Conservation (phyloP, 2,329 filamentous ascomycete species). For the Ophiocordyceps camponoti-leonardi region DNA sequence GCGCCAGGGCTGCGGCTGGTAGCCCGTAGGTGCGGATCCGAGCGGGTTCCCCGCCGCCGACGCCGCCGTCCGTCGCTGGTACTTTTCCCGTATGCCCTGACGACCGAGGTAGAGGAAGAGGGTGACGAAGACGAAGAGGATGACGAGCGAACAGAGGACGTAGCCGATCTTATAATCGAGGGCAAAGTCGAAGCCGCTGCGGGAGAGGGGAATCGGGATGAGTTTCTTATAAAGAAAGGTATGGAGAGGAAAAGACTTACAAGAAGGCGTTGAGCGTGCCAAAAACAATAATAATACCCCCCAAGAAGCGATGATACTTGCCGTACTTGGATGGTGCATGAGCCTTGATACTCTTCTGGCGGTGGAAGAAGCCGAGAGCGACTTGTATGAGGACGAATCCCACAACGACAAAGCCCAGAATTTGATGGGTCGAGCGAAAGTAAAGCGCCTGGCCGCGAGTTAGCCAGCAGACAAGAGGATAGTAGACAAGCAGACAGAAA, state of each 20-base stretch:
- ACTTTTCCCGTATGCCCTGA: slow-evolving; percentile 10
- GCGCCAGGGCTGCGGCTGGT: slow-evolving; percentile 14
- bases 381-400: slow-evolving; percentile 34
- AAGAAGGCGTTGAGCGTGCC: slow-evolving; percentile 40
- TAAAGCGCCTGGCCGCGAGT: slow-evolving; percentile 24
- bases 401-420: slow-evolving; percentile 38
- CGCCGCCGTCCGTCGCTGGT: slow-evolving; percentile 1
- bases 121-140: slow-evolving; percentile 24
- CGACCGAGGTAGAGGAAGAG: slow-evolving; percentile 17
- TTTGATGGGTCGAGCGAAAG: slow-evolving; percentile 37
- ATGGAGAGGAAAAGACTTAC: slow-evolving; percentile 18
- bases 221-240: no score
- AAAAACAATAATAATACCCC: slow-evolving; percentile 32
- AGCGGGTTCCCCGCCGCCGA: slow-evolving; percentile 1
- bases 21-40: slow-evolving; percentile 6
- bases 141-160: slow-evolving; percentile 28
- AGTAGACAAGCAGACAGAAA: neutral
- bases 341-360: slow-evolving; percentile 33
- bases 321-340: slow-evolving; percentile 30
- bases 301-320: slow-evolving; percentile 38
- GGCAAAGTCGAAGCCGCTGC: slow-evolving; percentile 41
- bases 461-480: neutral
- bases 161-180: slow-evolving; percentile 27
- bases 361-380: slow-evolving; percentile 36
- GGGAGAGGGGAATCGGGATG: neutral